Evolutionary conservation across 2,329 filamentous ascomycete genomes (phyloP), one percentile per base, ranked within the genome.

Genomic region (Lasiodiplodia sp.): DNA sequence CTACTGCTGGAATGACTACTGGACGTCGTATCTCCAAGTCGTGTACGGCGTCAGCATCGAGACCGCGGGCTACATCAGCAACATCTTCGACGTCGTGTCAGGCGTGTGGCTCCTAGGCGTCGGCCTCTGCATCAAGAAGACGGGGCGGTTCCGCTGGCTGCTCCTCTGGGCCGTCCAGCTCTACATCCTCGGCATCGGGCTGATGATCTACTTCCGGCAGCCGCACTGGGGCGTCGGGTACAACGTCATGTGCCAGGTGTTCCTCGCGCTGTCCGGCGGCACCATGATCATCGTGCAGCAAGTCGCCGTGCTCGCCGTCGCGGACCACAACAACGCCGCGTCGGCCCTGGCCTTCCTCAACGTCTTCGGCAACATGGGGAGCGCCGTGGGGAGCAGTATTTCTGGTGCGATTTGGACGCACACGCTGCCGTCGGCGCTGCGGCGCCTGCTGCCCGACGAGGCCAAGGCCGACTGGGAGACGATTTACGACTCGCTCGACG

Each of bases 361-460:
- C 23, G 84, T 91, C 4, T 87, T 89, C 44, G 83, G 86, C 71
- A 86, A 86, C 69, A 84, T 91, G 69, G 89, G 77, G 0, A 71
- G 72, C 37, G 72, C 74, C 2, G 70, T 79, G 12, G 77, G 79
- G 0, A 75, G 70, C 21, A 85, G 88, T 8, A 84, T 92, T 57
- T 85, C 89, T 0, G 85, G 84, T 0, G 88, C 89, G 10, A 87
- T 92, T 70, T 92, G 89, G 89, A 88, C 86, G 0, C 83, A 85
- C 69, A 84, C 86, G 1, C 86, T 92, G 72, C 85, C 84, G 4
- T 77, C 79, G 16, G 83, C 83, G n/a, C 80, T 91, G 18, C 73
- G 69, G 62, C 72, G 71, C 21, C 73, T 72, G 16, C 80, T 90
- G 0, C 87, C 88, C 8, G 69, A 82, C 8, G 76, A 77, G 0